These are phyloP conservation scores for Vitellaria paradoxa DNA, from an alignment of 179 eudicot species.

Conservation along the genomic window DNA sequence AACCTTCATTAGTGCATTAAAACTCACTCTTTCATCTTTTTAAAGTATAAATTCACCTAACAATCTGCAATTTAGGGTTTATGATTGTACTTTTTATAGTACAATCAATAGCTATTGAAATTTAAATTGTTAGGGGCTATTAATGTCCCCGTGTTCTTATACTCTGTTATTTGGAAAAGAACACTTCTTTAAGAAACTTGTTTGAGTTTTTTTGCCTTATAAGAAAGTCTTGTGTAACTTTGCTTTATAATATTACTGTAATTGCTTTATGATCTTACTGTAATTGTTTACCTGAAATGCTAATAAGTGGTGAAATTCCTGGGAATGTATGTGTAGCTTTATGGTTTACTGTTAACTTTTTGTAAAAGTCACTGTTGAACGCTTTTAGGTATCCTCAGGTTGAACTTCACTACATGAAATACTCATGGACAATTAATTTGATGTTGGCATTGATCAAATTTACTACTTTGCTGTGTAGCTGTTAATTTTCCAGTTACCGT, in stretches of 20 bases:
- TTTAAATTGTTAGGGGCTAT: background rate
- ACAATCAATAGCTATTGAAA: too few relatives aligned
- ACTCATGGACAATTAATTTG: background rate
- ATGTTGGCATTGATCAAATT: background rate
- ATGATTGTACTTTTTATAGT: too few relatives aligned
- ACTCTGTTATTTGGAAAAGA: background rate
- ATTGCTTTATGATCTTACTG: too few relatives aligned
- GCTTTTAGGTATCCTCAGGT: too few relatives aligned
- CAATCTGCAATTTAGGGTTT: too few relatives aligned
- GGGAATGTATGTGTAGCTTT: background rate
- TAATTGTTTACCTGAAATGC: background rate
- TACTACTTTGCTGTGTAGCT: too few relatives aligned
- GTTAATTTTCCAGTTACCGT: too few relatives aligned
- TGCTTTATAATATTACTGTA: background rate
- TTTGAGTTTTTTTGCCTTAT: slow-evolving; percentile 5
- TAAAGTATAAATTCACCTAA: too few relatives aligned
- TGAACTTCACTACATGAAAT: background rate
- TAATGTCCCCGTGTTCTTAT: background rate
- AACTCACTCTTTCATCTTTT: too few relatives aligned
- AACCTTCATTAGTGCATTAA: too few relatives aligned
- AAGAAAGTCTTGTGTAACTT: background rate
- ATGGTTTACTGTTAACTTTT: background rate
- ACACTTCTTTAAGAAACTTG: background rate
- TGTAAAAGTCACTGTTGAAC: too few relatives aligned
- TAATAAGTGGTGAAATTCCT: background rate